A percentile compares a stretch with the other conserved stretches of the same genome.
phyloP scores from a whole-genome alignment of 208 protist species.

The Trypanosoma caninum region DNA sequence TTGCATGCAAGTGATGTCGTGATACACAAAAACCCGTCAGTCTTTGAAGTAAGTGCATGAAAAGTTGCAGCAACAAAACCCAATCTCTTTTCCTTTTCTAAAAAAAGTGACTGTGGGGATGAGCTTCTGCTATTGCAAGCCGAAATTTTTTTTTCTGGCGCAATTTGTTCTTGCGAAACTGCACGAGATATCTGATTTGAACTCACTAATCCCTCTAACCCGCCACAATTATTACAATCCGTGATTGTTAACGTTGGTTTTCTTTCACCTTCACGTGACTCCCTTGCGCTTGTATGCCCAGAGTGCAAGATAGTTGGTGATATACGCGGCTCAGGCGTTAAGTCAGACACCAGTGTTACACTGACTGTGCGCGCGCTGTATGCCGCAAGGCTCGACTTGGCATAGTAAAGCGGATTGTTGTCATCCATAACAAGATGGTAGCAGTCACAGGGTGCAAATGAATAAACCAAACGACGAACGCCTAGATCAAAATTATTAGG shows the following conservation, averaged over 20 bases:
- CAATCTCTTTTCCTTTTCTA: background rate
- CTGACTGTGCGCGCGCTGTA: slow-evolving; percentile 47
- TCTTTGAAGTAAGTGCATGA: slow-evolving; percentile 18
- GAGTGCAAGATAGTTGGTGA: slow-evolving; percentile 19
- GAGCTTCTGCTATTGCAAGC: background rate
- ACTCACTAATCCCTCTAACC: slow-evolving; percentile 26
- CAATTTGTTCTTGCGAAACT: slow-evolving; percentile 20
- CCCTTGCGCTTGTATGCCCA: background rate
- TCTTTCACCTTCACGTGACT: background rate
- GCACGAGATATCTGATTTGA: slow-evolving; percentile 31
- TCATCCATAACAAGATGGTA: slow-evolving; percentile 70
- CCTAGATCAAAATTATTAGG: slow-evolving; percentile 18
- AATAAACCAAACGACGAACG: slow-evolving; percentile 65
- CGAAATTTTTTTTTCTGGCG: background rate
- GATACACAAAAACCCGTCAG: slow-evolving; percentile 50
- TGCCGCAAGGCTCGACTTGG: slow-evolving; percentile 44
- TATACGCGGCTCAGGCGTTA: slow-evolving; percentile 18
- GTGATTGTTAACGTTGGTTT: too few relatives aligned
- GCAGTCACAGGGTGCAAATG: slow-evolving; percentile 63
- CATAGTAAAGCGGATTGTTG: slow-evolving; percentile 62
- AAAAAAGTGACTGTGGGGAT: slow-evolving; percentile 9
- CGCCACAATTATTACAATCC: background rate
- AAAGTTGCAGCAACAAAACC: slow-evolving; percentile 13
- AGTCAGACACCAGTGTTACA: slow-evolving; percentile 62
- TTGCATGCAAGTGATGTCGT: slow-evolving; percentile 53